Evolutionary conservation across 208 protist species (phyloP).

Genomic region (Leishmania braziliensis): DNA sequence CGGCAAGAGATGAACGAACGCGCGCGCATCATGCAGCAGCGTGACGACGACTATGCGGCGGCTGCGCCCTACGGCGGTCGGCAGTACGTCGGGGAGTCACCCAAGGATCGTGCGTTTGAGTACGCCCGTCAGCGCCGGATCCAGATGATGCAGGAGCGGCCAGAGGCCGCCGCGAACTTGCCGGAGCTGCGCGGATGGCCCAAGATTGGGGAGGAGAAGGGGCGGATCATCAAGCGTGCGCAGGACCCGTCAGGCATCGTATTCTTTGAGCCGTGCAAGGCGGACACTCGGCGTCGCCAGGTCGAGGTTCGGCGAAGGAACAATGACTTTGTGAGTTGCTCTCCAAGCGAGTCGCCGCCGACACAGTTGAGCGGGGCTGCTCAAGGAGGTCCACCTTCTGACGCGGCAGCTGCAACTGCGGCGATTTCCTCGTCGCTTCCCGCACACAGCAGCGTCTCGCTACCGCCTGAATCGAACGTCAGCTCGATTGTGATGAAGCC

Average conservation of each 20-base stretch:
- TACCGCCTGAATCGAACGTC: conserved; percentile 23
- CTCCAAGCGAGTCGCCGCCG: neutral
- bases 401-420: neutral
- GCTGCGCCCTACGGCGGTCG: conserved; percentile 15
- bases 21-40: conserved; percentile 27
- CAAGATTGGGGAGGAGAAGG: conserved; percentile 53
- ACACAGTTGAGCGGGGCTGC: neutral
- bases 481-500: conserved; percentile 31
- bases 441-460: conserved; percentile 4
- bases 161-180: conserved; percentile 13
- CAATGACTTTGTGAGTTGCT: conserved; percentile 6
- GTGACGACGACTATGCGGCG: conserved; percentile 2
- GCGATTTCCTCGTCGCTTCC: neutral
- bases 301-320: conserved; percentile 38
- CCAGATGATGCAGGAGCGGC: conserved; percentile 44
- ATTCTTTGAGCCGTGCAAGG: conserved; percentile 65
- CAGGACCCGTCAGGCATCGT: conserved; percentile 70
- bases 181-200: conserved; percentile 68
- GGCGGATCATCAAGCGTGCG: conserved; percentile 55
- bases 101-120: conserved; percentile 58
- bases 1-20: conserved; percentile 75
- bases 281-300: conserved; percentile 51
- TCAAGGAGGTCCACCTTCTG: neutral
- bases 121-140: conserved; percentile 69
- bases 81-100: conserved; percentile 40